Conservation (phyloP, 1,284 basidiomycete species). For the Vanrija humicola region DNA sequence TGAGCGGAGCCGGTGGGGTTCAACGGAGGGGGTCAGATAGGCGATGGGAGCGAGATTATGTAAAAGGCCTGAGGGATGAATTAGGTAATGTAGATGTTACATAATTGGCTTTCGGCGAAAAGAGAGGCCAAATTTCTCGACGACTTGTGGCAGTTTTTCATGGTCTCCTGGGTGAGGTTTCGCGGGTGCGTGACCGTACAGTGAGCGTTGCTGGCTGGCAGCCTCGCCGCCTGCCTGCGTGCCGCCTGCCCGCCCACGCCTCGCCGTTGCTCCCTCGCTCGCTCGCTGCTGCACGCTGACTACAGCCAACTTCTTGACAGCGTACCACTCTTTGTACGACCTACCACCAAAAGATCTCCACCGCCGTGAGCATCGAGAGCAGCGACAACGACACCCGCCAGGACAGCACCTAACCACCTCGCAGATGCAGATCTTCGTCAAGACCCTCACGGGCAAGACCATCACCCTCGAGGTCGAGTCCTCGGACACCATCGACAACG, state of each 20-base stretch:
- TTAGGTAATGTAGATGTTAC: not conserved
- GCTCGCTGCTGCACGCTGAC: not conserved
- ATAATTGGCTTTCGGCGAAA: not conserved
- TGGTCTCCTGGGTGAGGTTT: too few relatives aligned
- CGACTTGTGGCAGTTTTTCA: not conserved
- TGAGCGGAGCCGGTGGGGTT: too few relatives aligned
- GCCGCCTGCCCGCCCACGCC: too few relatives aligned
- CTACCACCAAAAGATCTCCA: too few relatives aligned
- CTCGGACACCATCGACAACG: slow-evolving; percentile 61
- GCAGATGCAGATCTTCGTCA: slow-evolving; percentile 6
- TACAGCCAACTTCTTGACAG: not conserved
- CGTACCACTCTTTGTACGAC: too few relatives aligned
- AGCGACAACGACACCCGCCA: not conserved
- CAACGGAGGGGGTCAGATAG: too few relatives aligned
- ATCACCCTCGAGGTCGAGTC: slow-evolving; percentile 60
- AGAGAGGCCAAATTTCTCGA: too few relatives aligned
- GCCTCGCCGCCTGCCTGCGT: too few relatives aligned
- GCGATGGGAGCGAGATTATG: not conserved
- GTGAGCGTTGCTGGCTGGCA: too few relatives aligned
- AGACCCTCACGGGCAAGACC: slow-evolving; percentile 57
- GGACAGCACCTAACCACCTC: not conserved
- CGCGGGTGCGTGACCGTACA: too few relatives aligned
- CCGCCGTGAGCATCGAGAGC: not conserved
- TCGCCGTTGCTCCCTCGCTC: too few relatives aligned
- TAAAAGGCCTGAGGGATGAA: not conserved